Evolutionary conservation across 208 protist species (phyloP).

Genomic region (Acanthamoeba royreba): DNA sequence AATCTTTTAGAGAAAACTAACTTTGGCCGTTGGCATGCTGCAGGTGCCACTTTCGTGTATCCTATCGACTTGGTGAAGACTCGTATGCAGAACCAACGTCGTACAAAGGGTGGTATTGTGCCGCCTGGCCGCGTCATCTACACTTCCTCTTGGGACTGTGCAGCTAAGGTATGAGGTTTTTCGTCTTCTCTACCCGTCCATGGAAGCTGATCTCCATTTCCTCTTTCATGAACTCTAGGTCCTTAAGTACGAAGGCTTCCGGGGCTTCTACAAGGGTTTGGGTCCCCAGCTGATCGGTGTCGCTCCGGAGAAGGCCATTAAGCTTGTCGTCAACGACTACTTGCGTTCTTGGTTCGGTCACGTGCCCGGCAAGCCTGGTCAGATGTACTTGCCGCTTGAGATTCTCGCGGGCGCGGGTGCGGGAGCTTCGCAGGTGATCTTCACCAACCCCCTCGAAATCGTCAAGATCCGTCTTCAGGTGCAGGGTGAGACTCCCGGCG

Average conservation of each 20-base stretch:
- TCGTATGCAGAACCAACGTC: slow-evolving; percentile 75
- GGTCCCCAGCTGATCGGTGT: slow-evolving; percentile 77
- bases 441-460: slow-evolving; percentile 81
- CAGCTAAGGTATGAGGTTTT: slow-evolving; percentile 35
- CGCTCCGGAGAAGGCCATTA: slow-evolving; percentile 79
- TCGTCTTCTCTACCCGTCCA: neutral
- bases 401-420: slow-evolving; percentile 68
- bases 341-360: slow-evolving; percentile 58
- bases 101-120: neutral
- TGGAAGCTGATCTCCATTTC: neutral
- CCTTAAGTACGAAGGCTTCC: slow-evolving; percentile 55
- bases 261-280: slow-evolving; percentile 72
- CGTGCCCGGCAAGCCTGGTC: slow-evolving; percentile 18
- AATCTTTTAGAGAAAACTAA: no score
- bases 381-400: slow-evolving; percentile 72
- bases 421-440: slow-evolving; percentile 71
- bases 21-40: no score
- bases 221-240: neutral
- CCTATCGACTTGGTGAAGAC: slow-evolving; percentile 82
- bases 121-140: neutral
- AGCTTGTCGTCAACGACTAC: slow-evolving; percentile 74
- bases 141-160: neutral
- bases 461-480: slow-evolving; percentile 79
- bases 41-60: slow-evolving; percentile 75
- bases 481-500: slow-evolving; percentile 37